Evolutionary conservation across 768 basidiomycete species (phyloP).

Genomic region (Rhodosporidiobolus odoratus): DNA sequence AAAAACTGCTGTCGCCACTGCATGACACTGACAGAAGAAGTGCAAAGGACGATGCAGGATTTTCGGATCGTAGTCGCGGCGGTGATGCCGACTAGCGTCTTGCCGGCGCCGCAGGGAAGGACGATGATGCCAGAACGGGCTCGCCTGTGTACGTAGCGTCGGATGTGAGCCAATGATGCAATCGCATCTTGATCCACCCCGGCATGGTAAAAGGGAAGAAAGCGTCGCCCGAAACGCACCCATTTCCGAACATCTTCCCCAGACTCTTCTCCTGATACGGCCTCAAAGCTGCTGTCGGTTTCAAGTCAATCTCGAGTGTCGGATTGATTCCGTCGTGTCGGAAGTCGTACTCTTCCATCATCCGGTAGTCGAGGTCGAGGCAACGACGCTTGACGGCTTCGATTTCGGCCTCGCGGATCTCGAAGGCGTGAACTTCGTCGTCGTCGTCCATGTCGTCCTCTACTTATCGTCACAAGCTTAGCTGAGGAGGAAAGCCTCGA

Average conservation of each 20-base stretch:
- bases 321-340: conserved; percentile 92
- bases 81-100: conserved; percentile 98
- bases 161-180: neutral
- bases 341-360: conserved; percentile 99
- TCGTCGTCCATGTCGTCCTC: conserved; percentile 93
- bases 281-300: conserved; percentile 92
- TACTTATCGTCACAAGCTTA: no score
- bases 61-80: conserved; percentile 99
- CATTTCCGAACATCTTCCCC: conserved; percentile 99
- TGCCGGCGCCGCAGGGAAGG: conserved; percentile 94
- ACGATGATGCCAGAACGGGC: conserved; percentile 98
- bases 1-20: conserved; percentile 99
- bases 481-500: neutral
- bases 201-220: conserved; percentile 2
- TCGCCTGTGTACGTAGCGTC: conserved; percentile 57
- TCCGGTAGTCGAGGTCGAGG: conserved; percentile 93
- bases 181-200: neutral
- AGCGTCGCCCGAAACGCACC: conserved; percentile 53
- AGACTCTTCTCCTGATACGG: conserved; percentile 98
- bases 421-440: conserved; percentile 92
- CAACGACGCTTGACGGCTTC: conserved; percentile 96
- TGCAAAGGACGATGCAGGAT: conserved; percentile 92
- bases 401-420: conserved; percentile 88
- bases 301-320: conserved; percentile 95
- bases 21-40: conserved; percentile 74